phyloP scores from a whole-genome alignment of 768 basidiomycete species.

The Leccinum boreale region DNA sequence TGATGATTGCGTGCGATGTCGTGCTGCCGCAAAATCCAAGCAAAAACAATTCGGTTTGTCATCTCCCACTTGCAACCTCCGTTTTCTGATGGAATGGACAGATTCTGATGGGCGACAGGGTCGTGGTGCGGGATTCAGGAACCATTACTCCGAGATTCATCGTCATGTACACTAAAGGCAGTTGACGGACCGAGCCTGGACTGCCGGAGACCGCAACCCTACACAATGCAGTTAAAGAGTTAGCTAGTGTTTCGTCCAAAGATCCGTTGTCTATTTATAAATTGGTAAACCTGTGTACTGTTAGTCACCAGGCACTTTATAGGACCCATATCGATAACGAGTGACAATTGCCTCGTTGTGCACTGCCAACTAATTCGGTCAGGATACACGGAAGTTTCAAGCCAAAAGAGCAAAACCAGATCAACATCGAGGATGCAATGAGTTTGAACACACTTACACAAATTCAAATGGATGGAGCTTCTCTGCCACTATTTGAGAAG shows the following conservation, averaged over 20 bases:
- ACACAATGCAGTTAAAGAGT: slow-evolving; percentile 22
- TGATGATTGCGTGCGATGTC: slow-evolving; percentile 60
- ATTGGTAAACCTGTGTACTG: slow-evolving; percentile 18
- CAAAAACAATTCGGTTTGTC: slow-evolving; percentile 27
- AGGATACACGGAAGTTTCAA: slow-evolving; percentile 15
- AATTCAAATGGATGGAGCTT: slow-evolving; percentile 30
- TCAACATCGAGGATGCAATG: slow-evolving; percentile 28
- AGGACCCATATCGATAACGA: slow-evolving; percentile 17
- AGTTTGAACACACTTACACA: slow-evolving; percentile 14
- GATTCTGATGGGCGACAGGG: slow-evolving; percentile 45
- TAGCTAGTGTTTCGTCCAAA: slow-evolving; percentile 19
- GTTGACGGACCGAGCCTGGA: slow-evolving; percentile 19
- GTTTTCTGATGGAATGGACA: slow-evolving; percentile 32
- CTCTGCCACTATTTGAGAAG: slow-evolving; percentile 15
- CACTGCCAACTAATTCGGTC: slow-evolving; percentile 18
- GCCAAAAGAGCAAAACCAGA: slow-evolving; percentile 10
- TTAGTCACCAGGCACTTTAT: slow-evolving; percentile 18
- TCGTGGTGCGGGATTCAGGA: slow-evolving; percentile 53
- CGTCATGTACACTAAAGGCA: slow-evolving; percentile 52
- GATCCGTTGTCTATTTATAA: slow-evolving; percentile 19
- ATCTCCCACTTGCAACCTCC: slow-evolving; percentile 15
- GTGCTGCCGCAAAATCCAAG: slow-evolving; percentile 34
- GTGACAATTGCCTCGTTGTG: slow-evolving; percentile 23
- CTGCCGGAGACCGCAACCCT: slow-evolving; percentile 10
- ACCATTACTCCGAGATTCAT: slow-evolving; percentile 58